A percentile compares a stretch with the other conserved stretches of the same genome.
These are phyloP conservation scores for Gillenia trifoliata DNA, from an alignment of 306 rosid genomes.

Conservation along the genomic window DNA sequence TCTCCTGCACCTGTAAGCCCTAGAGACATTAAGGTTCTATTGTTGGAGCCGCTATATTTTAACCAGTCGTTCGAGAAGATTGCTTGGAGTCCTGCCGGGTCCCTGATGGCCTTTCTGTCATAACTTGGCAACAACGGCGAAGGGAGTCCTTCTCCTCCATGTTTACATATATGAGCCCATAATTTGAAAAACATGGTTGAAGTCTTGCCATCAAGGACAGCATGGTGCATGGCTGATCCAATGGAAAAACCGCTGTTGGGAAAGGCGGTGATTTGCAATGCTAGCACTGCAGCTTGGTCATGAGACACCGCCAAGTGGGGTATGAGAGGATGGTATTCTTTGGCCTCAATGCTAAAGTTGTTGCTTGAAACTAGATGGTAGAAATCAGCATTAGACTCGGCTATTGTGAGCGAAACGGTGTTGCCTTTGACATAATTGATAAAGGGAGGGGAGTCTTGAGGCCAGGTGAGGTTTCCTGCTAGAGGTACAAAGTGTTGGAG, in stretches of 20 bases:
- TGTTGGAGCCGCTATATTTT: background rate
- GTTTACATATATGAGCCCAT: conserved; percentile 40
- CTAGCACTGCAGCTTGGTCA: conserved; percentile 18
- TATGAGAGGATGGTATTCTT: conserved; percentile 23
- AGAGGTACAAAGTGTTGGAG: conserved; percentile 20
- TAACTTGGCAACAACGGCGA: no score
- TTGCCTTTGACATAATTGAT: conserved; percentile 6
- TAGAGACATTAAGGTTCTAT: background rate
- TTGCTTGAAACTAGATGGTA: background rate
- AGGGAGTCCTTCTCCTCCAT: no score
- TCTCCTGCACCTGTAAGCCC: background rate
- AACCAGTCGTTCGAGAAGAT: background rate
- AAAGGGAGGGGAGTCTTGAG: background rate
- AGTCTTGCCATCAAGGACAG: conserved; percentile 42
- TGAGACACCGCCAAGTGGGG: conserved; percentile 26
- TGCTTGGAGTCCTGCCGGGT: background rate
- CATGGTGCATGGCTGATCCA: conserved; percentile 42
- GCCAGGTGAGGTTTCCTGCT: conserved; percentile 20
- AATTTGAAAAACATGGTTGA: conserved; percentile 45
- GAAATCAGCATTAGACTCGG: conserved; percentile 13
- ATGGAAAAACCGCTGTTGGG: conserved; percentile 40
- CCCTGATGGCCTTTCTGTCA: background rate
- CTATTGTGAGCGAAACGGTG: conserved; percentile 19
- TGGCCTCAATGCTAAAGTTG: background rate
- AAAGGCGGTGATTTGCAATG: conserved; percentile 48